Conservation (phyloP, 2,329 filamentous ascomycete species). For the Aspergillus nomiae region DNA sequence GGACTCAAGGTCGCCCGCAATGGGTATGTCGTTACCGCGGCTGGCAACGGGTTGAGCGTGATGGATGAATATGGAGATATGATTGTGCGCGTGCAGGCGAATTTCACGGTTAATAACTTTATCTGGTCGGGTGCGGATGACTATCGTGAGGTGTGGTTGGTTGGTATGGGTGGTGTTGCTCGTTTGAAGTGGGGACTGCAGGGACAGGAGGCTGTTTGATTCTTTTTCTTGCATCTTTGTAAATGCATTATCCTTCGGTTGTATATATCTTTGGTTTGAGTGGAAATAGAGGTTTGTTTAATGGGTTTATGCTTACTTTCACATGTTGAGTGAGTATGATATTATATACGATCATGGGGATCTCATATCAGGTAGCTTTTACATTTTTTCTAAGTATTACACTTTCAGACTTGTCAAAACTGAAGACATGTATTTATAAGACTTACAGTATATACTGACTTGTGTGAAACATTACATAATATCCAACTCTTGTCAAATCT, state of each 20-base stretch:
- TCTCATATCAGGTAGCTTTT: too few species aligned
- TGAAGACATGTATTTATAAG: too few species aligned
- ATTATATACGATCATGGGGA: too few species aligned
- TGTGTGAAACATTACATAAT: too few species aligned
- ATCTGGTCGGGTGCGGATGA: conserved; percentile 1
- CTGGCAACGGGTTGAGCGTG: conserved; percentile 4
- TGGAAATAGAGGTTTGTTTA: too few species aligned
- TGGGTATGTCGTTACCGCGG: conserved; percentile 4
- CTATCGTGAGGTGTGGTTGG: conserved; percentile 7
- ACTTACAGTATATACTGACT: too few species aligned
- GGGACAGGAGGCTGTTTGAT: not conserved
- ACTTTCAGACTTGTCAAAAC: too few species aligned
- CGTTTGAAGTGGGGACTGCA: not conserved
- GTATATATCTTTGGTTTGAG: not conserved
- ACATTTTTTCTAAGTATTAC: too few species aligned
- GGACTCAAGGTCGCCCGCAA: conserved; percentile 8
- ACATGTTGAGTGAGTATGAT: too few species aligned
- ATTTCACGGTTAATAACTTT: conserved; percentile 9
- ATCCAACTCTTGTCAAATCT: too few species aligned
- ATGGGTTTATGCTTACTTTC: too few species aligned
- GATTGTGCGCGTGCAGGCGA: conserved; percentile 7
- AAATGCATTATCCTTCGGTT: not conserved
- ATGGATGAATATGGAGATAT: conserved; percentile 8
- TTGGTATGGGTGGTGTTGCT: conserved; percentile 1
- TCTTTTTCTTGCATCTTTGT: not conserved